Base-by-base conservation (phyloP, 805 yeast species). In the Wickerhamomyces strasburgensis region DNA sequence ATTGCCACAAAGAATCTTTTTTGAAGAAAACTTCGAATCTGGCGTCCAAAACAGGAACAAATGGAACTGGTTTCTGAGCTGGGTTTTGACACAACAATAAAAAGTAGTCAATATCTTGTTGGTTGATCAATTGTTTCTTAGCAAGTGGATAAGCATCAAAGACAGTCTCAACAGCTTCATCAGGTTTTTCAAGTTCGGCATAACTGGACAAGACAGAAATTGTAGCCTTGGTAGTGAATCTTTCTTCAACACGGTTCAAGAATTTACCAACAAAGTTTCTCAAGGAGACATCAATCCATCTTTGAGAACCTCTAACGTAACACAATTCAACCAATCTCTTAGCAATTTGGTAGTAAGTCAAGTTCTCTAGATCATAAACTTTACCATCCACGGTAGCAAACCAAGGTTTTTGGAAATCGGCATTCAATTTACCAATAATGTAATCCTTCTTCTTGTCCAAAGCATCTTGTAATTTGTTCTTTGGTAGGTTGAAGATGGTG, bases 1-100 rank as follows among this genome's bases (percentile, higher is more conserved):
- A 84, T 74, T 93, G 99, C 98, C 98, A 93, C 62, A 93, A 73
- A 21, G 98, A 90, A 65, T 93, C 99, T 71, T 93, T 93, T 79
- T 93, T 93, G 78, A 93, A 93, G 76, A 84, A 93, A 58, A 82
- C 80, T 65, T 93, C 97, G 56, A 93, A 87, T 70, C 86, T 84
- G 49, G 86, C 94, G 59, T 93, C 96, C 61, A 93, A 73, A 15
- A 86, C 84, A 35, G 99, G 99, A 52, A 93, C 89, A 52, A 93
- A 93, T 47, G 98, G 98, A 59, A 88, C 96, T 24, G 99, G 99
- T 68, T 93, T 93, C 69, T 90, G 97, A 43, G 66, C 57, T 52
- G 96, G 96, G 57, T 79, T 79, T 48, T 79, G 72, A 60, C 95
- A 85, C 54, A 82, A 71, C 61, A 78, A 76, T 65, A 93, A 73